These are phyloP conservation scores for Coniferiporia weirii DNA, from an alignment of 1,284 basidiomycete genomes.

Conservation along the genomic window DNA sequence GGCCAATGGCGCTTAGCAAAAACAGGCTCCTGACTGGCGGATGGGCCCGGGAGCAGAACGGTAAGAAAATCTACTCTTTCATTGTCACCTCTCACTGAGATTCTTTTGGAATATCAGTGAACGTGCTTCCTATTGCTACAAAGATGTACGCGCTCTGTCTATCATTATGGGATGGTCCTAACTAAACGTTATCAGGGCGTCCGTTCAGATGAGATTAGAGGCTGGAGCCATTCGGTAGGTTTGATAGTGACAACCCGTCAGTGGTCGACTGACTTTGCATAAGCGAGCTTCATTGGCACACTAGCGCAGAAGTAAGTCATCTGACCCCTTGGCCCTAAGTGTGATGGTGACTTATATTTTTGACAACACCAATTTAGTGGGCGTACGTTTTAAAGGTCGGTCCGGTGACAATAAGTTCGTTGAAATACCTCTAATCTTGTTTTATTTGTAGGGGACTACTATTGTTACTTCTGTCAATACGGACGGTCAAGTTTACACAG, in stretches of 20 bases:
- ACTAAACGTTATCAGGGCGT: conserved; percentile 15
- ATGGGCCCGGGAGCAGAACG: conserved; percentile 52
- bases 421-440: background rate
- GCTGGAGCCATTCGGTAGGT: conserved; percentile 45
- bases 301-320: conserved; percentile 37
- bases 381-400: conserved; percentile 40
- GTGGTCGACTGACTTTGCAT: background rate
- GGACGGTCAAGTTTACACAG: conserved; percentile 43
- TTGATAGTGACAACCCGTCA: background rate
- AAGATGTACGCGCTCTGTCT: conserved; percentile 28
- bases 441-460: conserved; percentile 33
- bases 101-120: conserved; percentile 24
- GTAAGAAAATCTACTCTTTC: conserved; percentile 25
- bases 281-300: conserved; percentile 59
- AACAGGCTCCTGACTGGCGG: conserved; percentile 50
- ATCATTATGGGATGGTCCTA: background rate
- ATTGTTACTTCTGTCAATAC: conserved; percentile 45
- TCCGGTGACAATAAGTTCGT: background rate
- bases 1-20: conserved; percentile 54
- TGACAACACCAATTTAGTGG: conserved; percentile 31
- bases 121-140: conserved; percentile 40
- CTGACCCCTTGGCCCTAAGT: conserved; percentile 9
- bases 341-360: background rate
- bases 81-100: background rate
- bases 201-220: conserved; percentile 57